A percentile compares a stretch with the other conserved stretches of the same genome.
These are phyloP conservation scores for Candida golubevii DNA, from an alignment of 805 yeast genomes.

Conservation along the genomic window DNA sequence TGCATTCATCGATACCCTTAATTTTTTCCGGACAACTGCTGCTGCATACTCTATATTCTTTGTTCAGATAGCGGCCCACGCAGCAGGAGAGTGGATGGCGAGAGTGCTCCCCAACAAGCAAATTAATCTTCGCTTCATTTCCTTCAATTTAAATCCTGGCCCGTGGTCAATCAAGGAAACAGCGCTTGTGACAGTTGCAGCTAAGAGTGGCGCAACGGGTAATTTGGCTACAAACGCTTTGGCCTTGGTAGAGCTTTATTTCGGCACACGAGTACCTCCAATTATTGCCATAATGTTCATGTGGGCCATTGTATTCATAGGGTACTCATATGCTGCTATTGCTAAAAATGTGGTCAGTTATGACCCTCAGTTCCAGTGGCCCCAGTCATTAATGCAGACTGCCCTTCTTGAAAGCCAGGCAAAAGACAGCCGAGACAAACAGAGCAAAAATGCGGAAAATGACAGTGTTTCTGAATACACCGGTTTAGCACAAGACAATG, in stretches of 20 bases:
- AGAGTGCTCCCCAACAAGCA: conserved; percentile 32
- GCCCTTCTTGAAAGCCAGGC: conserved; percentile 23
- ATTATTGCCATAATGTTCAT: conserved; percentile 40
- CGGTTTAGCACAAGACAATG: not conserved
- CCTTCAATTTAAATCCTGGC: conserved; percentile 43
- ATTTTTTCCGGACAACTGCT: conserved; percentile 40
- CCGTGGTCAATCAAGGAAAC: conserved; percentile 56
- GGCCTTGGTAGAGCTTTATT: conserved; percentile 44
- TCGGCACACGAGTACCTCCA: conserved; percentile 29
- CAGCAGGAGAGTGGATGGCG: conserved; percentile 46
- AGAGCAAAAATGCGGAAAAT: not conserved
- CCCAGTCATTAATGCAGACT: conserved; percentile 49
- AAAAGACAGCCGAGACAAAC: conserved; percentile 3
- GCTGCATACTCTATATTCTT: conserved; percentile 51
- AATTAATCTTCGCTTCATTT: conserved; percentile 17
- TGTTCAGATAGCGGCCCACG: conserved; percentile 48
- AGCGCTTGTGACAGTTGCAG: conserved; percentile 48
- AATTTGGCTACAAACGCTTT: conserved; percentile 46
- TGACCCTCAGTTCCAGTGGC: conserved; percentile 49
- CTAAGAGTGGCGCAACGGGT: conserved; percentile 51
- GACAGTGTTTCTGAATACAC: not conserved
- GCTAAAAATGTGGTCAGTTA: conserved; percentile 43
- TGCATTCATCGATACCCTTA: conserved; percentile 40
- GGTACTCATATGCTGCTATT: conserved; percentile 50
- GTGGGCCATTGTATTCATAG: conserved; percentile 50